A percentile compares a stretch with the other conserved stretches of the same genome.
These are phyloP conservation scores for Fusarium nematophilum DNA, from an alignment of 2,329 filamentous ascomycete species.

Conservation along the genomic window DNA sequence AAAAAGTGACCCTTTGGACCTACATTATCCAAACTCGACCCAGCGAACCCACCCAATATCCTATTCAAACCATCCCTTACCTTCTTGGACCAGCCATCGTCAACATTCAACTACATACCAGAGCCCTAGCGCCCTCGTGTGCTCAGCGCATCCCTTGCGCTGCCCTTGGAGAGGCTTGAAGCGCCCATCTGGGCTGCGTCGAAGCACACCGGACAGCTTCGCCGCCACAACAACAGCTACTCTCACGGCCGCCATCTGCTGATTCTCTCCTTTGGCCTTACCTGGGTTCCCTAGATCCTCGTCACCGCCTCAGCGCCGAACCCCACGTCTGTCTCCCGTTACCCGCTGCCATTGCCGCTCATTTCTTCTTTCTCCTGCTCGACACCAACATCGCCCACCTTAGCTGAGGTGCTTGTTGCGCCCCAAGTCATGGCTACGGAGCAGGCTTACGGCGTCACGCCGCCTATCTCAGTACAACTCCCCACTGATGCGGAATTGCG, in stretches of 20 bases:
- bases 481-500: constrained; percentile 83
- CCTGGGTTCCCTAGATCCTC: constrained; percentile 2
- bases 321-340: too few relatives aligned
- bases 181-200: constrained; percentile 4
- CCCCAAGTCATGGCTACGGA: constrained; percentile 50
- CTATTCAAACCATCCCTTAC: constrained; percentile 24
- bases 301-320: background rate
- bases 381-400: constrained; percentile 11
- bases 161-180: constrained; percentile 37
- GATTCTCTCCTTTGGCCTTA: constrained; percentile 2
- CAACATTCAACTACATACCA: constrained; percentile 31
- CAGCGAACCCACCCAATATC: constrained; percentile 24
- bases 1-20: constrained; percentile 13
- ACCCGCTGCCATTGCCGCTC: constrained; percentile 1
- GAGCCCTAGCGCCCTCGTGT: constrained; percentile 18
- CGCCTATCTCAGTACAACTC: constrained; percentile 80
- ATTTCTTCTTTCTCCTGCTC: background rate
- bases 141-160: constrained; percentile 36
- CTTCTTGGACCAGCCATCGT: constrained; percentile 13
- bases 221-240: background rate
- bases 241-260: background rate
- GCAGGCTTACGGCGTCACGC: constrained; percentile 75
- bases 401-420: constrained; percentile 9
- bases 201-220: background rate
- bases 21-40: constrained; percentile 12